Percentiles rank a stretch among this genome's conserved stretches.
phyloP scores from a whole-genome alignment of 768 basidiomycete species.

The Tricholoma bakamatsutake region DNA sequence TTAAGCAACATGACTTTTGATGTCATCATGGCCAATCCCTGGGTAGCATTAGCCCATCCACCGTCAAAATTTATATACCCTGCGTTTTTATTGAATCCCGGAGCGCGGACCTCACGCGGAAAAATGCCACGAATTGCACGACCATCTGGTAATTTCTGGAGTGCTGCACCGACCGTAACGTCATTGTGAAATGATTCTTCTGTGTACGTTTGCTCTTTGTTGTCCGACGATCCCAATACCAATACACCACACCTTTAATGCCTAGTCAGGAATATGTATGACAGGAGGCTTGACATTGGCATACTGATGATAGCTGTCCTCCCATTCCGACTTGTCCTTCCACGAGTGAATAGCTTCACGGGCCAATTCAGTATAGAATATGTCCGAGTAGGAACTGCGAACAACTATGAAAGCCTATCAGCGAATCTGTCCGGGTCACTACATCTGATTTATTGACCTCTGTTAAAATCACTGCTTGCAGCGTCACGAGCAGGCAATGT shows the following conservation, averaged over 20 bases:
- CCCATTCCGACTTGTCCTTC: conserved; percentile 62
- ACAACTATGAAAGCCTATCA: conserved; percentile 44
- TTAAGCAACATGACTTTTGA: conserved; percentile 51
- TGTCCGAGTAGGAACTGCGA: conserved; percentile 65
- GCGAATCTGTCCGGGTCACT: not conserved
- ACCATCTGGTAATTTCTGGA: conserved; percentile 32
- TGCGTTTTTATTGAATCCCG: conserved; percentile 27
- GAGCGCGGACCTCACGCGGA: conserved; percentile 33
- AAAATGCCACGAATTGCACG: conserved; percentile 43
- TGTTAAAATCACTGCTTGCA: conserved; percentile 55
- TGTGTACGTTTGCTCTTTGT: conserved; percentile 32
- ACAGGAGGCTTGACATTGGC: conserved; percentile 21
- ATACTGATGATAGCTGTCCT: conserved; percentile 79
- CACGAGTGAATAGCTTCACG: conserved; percentile 73
- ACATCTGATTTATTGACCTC: conserved; percentile 26
- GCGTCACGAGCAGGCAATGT: conserved; percentile 78
- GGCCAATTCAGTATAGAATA: conserved; percentile 64
- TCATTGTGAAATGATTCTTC: conserved; percentile 61
- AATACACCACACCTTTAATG: conserved; percentile 61
- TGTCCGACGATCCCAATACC: conserved; percentile 36
- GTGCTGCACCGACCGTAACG: conserved; percentile 43
- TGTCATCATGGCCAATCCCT: conserved; percentile 54
- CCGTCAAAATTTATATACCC: conserved; percentile 74
- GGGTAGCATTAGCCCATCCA: conserved; percentile 81
- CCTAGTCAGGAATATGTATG: not conserved